These are phyloP conservation scores for Neofusicoccum kwambonambiense DNA, from an alignment of 2,329 filamentous ascomycete species.

Conservation along the genomic window DNA sequence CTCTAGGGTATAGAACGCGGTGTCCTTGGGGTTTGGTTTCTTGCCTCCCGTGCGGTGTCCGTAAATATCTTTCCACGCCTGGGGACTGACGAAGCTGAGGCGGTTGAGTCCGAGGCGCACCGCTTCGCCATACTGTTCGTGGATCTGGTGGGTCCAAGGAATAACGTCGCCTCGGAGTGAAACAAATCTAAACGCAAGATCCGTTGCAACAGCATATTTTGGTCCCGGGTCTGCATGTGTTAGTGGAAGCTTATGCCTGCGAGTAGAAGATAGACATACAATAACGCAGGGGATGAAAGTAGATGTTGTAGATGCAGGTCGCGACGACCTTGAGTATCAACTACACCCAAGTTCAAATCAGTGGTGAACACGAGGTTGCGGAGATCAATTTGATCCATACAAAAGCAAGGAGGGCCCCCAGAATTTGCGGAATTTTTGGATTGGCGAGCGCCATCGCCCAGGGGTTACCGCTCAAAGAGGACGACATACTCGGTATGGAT, in stretches of 20 bases:
- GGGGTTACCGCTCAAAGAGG: no score
- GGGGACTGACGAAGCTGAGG: slow-evolving; percentile 10
- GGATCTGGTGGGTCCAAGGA: neutral
- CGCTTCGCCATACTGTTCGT: slow-evolving; percentile 14
- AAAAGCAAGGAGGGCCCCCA: no score
- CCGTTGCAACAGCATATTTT: neutral
- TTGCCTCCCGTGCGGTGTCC: slow-evolving; percentile 10
- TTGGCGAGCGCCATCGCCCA: no score
- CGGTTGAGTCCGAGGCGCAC: slow-evolving; percentile 13
- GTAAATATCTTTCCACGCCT: slow-evolving; percentile 19
- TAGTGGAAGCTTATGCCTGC: slow-evolving; percentile 25
- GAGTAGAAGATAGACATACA: neutral
- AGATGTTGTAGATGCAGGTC: slow-evolving; percentile 11
- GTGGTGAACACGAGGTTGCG: no score
- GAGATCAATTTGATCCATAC: no score
- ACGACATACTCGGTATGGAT: no score
- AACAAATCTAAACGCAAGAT: neutral
- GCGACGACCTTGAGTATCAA: neutral
- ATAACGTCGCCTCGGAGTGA: neutral
- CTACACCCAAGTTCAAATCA: no score
- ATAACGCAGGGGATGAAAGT: slow-evolving; percentile 11
- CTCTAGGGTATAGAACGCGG: neutral
- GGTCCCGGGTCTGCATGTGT: slow-evolving; percentile 36
- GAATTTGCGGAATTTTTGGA: no score
- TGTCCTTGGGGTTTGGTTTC: neutral